These are phyloP conservation scores for Diaporthe sp. DNA, from an alignment of 2,329 filamentous ascomycete genomes.

Conservation along the genomic window DNA sequence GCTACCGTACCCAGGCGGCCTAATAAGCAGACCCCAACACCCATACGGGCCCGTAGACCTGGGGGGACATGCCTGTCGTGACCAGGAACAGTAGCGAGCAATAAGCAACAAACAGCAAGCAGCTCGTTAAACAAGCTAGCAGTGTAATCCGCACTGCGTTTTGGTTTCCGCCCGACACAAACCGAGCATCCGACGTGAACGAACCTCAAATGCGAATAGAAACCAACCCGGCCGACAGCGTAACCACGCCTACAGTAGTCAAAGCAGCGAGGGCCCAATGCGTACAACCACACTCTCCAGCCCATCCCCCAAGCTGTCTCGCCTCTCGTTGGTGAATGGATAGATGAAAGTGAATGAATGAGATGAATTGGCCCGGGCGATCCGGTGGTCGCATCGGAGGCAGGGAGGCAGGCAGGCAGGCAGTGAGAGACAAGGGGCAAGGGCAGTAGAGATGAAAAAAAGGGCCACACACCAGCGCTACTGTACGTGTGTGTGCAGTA, in stretches of 20 bases:
- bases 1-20: constrained; percentile 7
- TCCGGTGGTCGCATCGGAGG: constrained; percentile 7
- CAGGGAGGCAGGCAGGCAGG: too few species aligned
- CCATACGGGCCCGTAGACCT: too few species aligned
- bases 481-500: background rate
- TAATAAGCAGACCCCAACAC: background rate
- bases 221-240: background rate
- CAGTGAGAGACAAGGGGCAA: constrained; percentile 2
- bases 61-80: background rate
- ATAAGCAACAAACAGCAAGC: background rate
- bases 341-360: constrained; percentile 2
- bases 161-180: background rate
- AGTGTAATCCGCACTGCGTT: too few species aligned
- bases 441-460: background rate
- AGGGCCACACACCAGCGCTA: constrained; percentile 13
- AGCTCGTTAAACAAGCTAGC: background rate
- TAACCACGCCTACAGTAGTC: background rate
- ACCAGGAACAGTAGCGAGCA: background rate
- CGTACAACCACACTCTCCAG: constrained; percentile 18
- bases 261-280: background rate
- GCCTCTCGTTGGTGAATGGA: constrained; percentile 11
- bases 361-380: constrained; percentile 2
- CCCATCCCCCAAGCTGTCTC: background rate
- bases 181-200: background rate
- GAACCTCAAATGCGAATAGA: background rate